phyloP scores from a whole-genome alignment of 768 basidiomycete genomes.

The Symmetrospora coprosmae region DNA sequence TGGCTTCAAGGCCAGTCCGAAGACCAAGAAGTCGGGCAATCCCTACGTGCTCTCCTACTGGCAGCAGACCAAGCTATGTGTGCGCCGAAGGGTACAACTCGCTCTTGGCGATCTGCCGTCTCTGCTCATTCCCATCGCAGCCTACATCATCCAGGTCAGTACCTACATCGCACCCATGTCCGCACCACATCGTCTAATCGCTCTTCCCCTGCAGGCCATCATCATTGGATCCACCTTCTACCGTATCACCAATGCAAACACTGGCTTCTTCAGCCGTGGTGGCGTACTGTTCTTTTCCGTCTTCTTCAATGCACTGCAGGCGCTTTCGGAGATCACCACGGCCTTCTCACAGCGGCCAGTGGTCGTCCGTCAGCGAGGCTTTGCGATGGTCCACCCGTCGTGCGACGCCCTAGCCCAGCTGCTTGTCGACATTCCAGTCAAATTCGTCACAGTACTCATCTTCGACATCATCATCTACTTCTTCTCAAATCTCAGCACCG shows the following conservation, averaged over 20 bases:
- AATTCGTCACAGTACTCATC: slow-evolving; percentile 20
- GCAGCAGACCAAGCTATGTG: slow-evolving; percentile 42
- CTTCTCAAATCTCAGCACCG: slow-evolving; percentile 13
- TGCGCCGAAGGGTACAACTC: slow-evolving; percentile 43
- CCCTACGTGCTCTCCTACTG: slow-evolving; percentile 43
- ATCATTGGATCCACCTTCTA: slow-evolving; percentile 56
- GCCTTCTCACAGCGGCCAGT: slow-evolving; percentile 29
- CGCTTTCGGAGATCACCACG: slow-evolving; percentile 27
- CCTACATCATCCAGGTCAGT: slow-evolving; percentile 37
- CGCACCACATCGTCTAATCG: no score
- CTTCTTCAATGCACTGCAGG: slow-evolving; percentile 42
- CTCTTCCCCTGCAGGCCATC: no score
- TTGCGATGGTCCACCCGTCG: slow-evolving; percentile 41
- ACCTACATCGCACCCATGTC: no score
- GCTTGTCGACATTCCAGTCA: slow-evolving; percentile 28
- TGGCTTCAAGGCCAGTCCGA: not conserved
- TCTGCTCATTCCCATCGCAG: slow-evolving; percentile 31
- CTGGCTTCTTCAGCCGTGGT: slow-evolving; percentile 59
- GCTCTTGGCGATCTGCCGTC: slow-evolving; percentile 40
- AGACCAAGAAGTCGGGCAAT: not conserved
- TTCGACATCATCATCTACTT: slow-evolving; percentile 30
- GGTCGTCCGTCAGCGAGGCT: slow-evolving; percentile 37
- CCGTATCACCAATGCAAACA: slow-evolving; percentile 45
- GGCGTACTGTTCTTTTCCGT: slow-evolving; percentile 64
- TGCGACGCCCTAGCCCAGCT: slow-evolving; percentile 39